Base-by-base conservation (phyloP, 352 stramenopile genomes). In the Pythium rishiriense region DNA sequence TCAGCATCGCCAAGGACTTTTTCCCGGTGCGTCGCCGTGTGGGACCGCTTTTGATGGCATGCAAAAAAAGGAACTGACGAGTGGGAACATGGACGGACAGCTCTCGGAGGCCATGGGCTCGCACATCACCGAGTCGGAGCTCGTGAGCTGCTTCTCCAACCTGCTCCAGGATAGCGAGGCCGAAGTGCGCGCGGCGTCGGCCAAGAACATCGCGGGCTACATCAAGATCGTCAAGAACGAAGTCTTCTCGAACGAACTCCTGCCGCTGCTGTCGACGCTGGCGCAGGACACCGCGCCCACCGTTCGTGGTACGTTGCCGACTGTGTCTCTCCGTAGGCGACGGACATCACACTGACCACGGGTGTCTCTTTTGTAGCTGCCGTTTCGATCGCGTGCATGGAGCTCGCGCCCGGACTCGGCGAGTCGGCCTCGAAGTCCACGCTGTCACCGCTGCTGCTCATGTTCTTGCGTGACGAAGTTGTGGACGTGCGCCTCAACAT, bases 401-500 rank as follows among this genome's bases (percentile, higher is more conserved):
- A 98, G 75, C 89, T 98, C 12, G 79, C 93, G 19, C 91, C 85
- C 28, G 96, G 97, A 66, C 88, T 97, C 45, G 90, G 91, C 21
- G 81, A 97, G 62, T 83, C 85, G 10, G 81, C 95, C 33, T 97
- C 96, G 70, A 97, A 98, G 78, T 81, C 67, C 48, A 83, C 75
- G 33, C 73, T 94, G 2, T 79, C 85, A 12, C 83, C 94, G 63
- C 62, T 97, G 49, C 58, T 94, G 52, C 66, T 92, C 19, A 74
- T 94, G 35, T 93, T 93, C 71, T 60, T 95, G 47, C 85, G 83
- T 21, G 90, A 98, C 66, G 87, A 96, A 62, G 85, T 96, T 52
- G 90, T 96, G 24, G 94, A 98, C 74, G 94, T 98, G 28, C 93
- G 96, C 52, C 78, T 98, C 6, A 97, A 98, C 75, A 96, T 98